Evolutionary conservation across 148 eudicot genomes (phyloP).

Genomic region (Fagopyrum tataricum): DNA sequence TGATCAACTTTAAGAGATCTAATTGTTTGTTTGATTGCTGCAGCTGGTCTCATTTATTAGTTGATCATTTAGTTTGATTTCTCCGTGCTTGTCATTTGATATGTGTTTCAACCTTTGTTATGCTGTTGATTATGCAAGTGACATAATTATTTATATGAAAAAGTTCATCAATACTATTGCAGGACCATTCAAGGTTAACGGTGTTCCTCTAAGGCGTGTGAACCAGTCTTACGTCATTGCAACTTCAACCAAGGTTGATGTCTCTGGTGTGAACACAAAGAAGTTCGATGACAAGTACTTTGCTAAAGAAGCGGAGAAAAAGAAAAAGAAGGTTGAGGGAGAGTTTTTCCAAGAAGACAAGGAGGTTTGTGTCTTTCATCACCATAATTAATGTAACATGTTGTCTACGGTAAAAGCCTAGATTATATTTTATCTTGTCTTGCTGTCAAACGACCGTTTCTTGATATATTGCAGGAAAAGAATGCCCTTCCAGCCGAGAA

Average conservation of each 20-base stretch:
- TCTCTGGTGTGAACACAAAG: constrained; percentile 35
- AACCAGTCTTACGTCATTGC: constrained; percentile 56
- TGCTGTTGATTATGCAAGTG: not conserved
- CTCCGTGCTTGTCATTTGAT: not conserved
- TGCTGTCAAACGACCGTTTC: not conserved
- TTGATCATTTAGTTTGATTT: not conserved
- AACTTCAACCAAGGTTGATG: constrained; percentile 52
- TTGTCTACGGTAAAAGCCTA: not conserved
- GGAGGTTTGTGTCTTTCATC: constrained; percentile 29
- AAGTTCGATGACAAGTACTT: constrained; percentile 57
- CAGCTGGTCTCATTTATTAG: not conserved
- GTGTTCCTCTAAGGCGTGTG: constrained; percentile 56
- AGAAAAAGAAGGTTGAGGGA: constrained; percentile 49
- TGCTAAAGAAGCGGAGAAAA: constrained; percentile 47
- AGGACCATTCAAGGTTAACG: constrained; percentile 66
- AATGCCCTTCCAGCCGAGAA: constrained; percentile 50
- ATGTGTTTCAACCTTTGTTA: not conserved
- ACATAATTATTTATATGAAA: not conserved
- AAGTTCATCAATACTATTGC: not conserved
- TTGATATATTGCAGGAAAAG: constrained; percentile 29
- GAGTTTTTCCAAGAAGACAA: constrained; percentile 59
- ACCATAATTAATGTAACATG: not conserved
- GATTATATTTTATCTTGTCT: not conserved
- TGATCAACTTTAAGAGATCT: not conserved
- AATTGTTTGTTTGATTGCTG: not conserved